These are phyloP conservation scores for Rubia tinctorum DNA, from an alignment of 305 asterid genomes.

Conservation along the genomic window DNA sequence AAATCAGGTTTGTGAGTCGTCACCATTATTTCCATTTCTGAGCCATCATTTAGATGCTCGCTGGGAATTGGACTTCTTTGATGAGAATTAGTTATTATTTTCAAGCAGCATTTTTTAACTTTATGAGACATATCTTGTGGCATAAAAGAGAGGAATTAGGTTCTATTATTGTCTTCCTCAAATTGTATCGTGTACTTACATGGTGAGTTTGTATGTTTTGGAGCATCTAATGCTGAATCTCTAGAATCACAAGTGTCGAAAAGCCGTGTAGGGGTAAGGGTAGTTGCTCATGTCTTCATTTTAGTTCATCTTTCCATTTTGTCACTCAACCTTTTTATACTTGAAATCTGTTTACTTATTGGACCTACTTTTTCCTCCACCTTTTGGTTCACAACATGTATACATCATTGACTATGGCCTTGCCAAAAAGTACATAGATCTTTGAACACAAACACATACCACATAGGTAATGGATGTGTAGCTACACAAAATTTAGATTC, in stretches of 20 bases:
- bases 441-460: slow-evolving; percentile 81
- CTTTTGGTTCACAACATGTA: slow-evolving; percentile 41
- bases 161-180: background rate
- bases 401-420: slow-evolving; percentile 83
- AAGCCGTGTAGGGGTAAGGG: background rate
- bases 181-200: background rate
- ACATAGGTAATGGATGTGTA: slow-evolving; percentile 44
- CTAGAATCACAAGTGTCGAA: background rate
- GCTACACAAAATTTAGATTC: background rate
- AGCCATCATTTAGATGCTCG: background rate
- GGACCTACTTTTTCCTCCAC: background rate
- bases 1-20: slow-evolving; percentile 58
- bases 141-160: background rate
- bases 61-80: background rate
- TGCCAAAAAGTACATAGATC: slow-evolving; percentile 86
- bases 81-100: background rate
- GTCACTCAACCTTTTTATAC: background rate
- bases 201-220: background rate
- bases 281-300: background rate
- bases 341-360: background rate
- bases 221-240: background rate
- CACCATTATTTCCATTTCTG: background rate
- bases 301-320: background rate
- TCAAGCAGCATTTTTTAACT: background rate
- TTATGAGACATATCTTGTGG: background rate